Evolutionary conservation across 495 filamentous ascomycete genomes (phyloP), one percentile per base, ranked within the genome.

Genomic region (Penicillium chermesinum): DNA sequence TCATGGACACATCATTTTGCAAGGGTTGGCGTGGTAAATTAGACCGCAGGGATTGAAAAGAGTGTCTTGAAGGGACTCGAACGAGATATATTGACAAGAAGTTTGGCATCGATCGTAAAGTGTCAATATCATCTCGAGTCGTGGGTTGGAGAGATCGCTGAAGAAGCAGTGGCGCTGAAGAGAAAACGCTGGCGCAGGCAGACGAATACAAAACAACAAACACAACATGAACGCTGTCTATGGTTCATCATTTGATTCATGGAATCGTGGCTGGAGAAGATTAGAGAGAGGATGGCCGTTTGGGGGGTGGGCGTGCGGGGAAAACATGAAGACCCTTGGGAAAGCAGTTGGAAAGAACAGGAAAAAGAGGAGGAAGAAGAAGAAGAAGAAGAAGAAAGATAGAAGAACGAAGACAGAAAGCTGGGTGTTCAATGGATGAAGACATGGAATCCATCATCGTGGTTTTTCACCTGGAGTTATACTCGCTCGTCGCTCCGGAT

Each of bases 241-340:
- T 57, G 48, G 53, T 59, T 62, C 56, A 46, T 55, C 52, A 55
- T 37, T 52, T 33, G 50, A 44, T 49, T 59, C 59, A 57, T 62
- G 52, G 50, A 42, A 54, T 49, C 59, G 55, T 59, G 37, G 30
- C 22, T 32, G 37, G 27, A 22, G 14, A 34, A 25, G 20, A 25
- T 19, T 25, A 27, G 15, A 18, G 13, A 13, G n/a, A 27, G 18
- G 44, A 36, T 7, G 12, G 21, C 5, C 9, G 39, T 16, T n/a
- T n/a, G n/a, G n/a, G n/a, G n/a, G n/a, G n/a, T 17, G 35, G 35
- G 4, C 15, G 12, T 37, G 4, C 6, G 4, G 25, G 25, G 25
- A 5, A 10, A 5, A 10, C 25, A 30, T 30, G 25, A 30, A 5
- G 25, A 30, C 25, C 25, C 25, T 30, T 4, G 36, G 18, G 10